Percentiles rank a stretch among this genome's conserved stretches.
These are phyloP conservation scores for Phalaenopsis aphrodite DNA, from an alignment of 106 monocot genomes.

Conservation along the genomic window DNA sequence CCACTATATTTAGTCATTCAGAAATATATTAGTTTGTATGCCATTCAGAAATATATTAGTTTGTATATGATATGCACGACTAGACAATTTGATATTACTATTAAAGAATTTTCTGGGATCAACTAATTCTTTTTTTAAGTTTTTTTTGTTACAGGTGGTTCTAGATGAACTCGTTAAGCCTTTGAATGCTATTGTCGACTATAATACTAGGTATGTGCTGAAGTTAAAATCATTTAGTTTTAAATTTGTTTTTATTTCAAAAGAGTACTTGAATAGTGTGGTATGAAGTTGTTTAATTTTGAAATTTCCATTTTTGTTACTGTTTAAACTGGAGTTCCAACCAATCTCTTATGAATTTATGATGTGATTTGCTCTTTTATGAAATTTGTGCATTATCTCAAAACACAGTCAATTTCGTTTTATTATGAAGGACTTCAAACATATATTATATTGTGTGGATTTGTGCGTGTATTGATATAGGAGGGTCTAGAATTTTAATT, in stretches of 20 bases:
- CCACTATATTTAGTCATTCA: neutral
- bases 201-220: constrained; percentile 5
- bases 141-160: constrained; percentile 2
- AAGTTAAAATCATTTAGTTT: neutral
- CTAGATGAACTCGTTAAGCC: constrained; percentile 12
- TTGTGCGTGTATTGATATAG: too few species aligned
- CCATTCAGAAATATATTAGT: neutral
- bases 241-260: neutral
- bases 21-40: neutral
- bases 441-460: too few species aligned
- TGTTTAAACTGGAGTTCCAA: neutral
- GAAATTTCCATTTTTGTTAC: neutral
- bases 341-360: neutral
- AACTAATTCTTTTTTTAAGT: neutral
- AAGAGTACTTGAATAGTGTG: neutral
- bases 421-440: too few species aligned
- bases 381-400: too few species aligned
- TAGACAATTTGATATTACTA: neutral
- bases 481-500: too few species aligned
- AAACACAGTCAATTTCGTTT: too few species aligned
- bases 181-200: constrained; percentile 3
- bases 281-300: neutral
- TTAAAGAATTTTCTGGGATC: neutral
- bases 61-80: neutral
- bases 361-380: neutral